These are phyloP conservation scores for Blastobotrys petasosporus DNA, from an alignment of 1,139 yeast genomes.

Conservation along the genomic window DNA sequence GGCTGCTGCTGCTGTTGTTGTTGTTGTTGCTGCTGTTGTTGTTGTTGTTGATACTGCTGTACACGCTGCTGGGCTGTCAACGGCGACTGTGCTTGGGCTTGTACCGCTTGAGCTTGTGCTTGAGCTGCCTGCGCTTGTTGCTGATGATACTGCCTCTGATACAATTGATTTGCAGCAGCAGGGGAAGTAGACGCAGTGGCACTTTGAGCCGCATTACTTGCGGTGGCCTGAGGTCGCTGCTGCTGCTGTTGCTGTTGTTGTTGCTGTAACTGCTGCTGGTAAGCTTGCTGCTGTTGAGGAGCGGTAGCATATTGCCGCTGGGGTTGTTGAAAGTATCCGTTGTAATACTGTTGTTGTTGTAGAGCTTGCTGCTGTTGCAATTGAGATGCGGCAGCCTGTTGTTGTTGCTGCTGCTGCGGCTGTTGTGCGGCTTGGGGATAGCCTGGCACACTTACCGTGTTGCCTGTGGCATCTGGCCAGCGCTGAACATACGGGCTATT, in stretches of 20 bases:
- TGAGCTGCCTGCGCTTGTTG: constrained; percentile 7
- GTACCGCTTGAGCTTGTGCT: constrained; percentile 1
- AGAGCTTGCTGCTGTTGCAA: constrained; percentile 4
- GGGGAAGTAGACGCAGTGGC: too few relatives aligned
- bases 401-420: not conserved
- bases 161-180: too few relatives aligned
- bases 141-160: constrained; percentile 2
- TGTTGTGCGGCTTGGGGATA: not conserved
- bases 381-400: not conserved
- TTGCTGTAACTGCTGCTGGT: not conserved
- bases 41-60: constrained; percentile 5
- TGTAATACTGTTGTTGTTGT: constrained; percentile 3
- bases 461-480: not conserved
- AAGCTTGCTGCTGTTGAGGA: not conserved
- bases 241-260: constrained; percentile 3
- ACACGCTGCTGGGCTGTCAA: not conserved
- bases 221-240: not conserved
- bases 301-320: not conserved
- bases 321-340: not conserved
- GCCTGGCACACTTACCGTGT: constrained; percentile 2
- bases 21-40: constrained; percentile 6
- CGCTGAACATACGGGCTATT: not conserved
- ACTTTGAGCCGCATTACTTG: too few relatives aligned
- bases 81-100: not conserved
- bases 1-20: constrained; percentile 6